Percentiles rank a stretch among this genome's conserved stretches.
Conservation (phyloP, 2,329 filamentous ascomycete species). For the Arthrobotrys musiformis region DNA sequence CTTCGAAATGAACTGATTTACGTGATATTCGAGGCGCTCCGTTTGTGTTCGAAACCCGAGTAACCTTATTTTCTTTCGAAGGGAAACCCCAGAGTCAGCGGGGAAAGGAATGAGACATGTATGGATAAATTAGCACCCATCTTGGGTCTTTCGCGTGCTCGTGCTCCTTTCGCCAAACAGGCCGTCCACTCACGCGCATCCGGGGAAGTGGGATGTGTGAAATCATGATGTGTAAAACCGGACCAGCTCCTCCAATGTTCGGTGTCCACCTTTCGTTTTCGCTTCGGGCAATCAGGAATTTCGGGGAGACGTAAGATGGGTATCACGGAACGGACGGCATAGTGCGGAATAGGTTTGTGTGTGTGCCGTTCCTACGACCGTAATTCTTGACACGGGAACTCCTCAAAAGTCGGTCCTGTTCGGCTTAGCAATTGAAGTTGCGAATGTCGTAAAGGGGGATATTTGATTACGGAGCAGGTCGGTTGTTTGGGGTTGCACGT, state of each 20-base stretch:
- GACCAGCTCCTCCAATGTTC: constrained; percentile 17
- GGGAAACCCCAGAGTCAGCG: constrained; percentile 16
- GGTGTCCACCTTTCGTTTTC: constrained; percentile 15
- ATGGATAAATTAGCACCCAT: constrained; percentile 10
- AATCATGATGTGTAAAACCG: constrained; percentile 24
- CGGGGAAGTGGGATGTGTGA: constrained; percentile 52
- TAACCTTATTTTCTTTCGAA: constrained; percentile 47
- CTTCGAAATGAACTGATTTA: constrained; percentile 30
- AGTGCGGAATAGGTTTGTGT: constrained; percentile 22
- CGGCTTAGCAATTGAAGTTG: constrained; percentile 28
- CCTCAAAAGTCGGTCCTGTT: constrained; percentile 33
- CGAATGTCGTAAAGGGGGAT: constrained; percentile 17
- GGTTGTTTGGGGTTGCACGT: constrained; percentile 56
- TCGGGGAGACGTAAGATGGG: constrained; percentile 38
- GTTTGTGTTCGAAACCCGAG: constrained; percentile 1
- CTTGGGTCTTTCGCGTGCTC: constrained; percentile 28
- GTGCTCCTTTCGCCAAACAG: constrained; percentile 50
- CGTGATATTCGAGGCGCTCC: constrained; percentile 47
- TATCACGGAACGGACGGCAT: constrained; percentile 50
- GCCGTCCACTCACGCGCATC: constrained; percentile 47
- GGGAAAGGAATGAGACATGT: constrained; percentile 45
- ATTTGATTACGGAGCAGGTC: constrained; percentile 42
- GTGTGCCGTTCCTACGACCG: constrained; percentile 39
- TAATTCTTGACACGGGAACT: constrained; percentile 39
- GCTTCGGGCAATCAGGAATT: constrained; percentile 29